phyloP scores from a whole-genome alignment of 345 rosid species.

The Eucalyptus melliodora region DNA sequence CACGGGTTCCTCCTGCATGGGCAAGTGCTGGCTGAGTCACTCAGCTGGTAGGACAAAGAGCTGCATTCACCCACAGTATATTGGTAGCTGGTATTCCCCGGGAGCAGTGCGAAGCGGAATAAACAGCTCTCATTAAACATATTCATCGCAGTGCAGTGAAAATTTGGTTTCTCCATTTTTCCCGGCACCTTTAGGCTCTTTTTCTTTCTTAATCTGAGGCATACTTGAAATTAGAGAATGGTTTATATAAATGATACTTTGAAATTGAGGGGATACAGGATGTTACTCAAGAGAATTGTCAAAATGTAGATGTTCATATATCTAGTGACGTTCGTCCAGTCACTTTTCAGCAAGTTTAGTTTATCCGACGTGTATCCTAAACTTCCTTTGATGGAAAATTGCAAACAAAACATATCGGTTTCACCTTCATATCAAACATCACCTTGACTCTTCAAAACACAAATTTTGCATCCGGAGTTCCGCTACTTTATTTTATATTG shows the following conservation, averaged over 20 bases:
- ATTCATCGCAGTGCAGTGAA: neutral
- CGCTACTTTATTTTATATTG: neutral
- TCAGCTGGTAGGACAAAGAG: neutral
- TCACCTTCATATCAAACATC: neutral
- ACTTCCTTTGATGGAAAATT: neutral
- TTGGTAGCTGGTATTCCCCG: neutral
- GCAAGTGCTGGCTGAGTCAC: neutral
- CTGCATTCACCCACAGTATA: neutral
- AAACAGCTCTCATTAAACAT: neutral
- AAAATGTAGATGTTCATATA: neutral
- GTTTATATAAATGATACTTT: neutral
- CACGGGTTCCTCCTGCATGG: constrained; percentile 22
- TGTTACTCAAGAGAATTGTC: neutral
- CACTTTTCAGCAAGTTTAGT: neutral
- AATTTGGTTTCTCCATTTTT: neutral
- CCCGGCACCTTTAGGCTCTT: neutral
- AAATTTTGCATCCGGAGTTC: neutral
- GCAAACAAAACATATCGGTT: neutral
- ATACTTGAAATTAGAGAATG: neutral
- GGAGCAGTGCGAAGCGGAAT: neutral
- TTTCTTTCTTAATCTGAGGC: neutral
- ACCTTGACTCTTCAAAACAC: neutral
- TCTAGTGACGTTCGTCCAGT: neutral
- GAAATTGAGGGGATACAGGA: neutral
- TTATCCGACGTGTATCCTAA: neutral